Conservation (phyloP, 108 stramenopile species). For the Parmales sp. region DNA sequence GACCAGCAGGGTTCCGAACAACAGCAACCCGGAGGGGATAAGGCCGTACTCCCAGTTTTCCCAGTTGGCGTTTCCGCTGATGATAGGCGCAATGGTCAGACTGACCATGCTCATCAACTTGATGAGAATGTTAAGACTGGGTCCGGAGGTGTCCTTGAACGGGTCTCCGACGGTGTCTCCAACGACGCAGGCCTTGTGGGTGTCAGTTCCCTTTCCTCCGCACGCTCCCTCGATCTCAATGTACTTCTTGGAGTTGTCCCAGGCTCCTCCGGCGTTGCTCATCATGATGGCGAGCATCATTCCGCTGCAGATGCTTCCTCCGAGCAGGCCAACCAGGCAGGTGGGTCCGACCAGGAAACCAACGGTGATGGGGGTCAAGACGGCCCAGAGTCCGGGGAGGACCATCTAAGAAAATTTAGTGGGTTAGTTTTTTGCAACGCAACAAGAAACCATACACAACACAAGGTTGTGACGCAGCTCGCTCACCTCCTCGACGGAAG, state of each 20-base stretch:
- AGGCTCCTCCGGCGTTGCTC: conserved; percentile 91
- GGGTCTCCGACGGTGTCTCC: conserved; percentile 62
- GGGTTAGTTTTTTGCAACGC: too few relatives aligned
- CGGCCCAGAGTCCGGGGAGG: conserved; percentile 57
- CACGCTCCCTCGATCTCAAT: conserved; percentile 62
- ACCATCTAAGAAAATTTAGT: too few relatives aligned
- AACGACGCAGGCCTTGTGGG: conserved; percentile 45
- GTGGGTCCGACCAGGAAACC: conserved; percentile 56
- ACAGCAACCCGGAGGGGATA: background rate
- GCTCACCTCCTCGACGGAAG: conserved; percentile 58
- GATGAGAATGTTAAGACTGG: conserved; percentile 55
- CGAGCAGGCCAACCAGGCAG: conserved; percentile 63
- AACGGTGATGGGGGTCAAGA: conserved; percentile 54
- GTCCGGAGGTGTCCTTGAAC: conserved; percentile 60
- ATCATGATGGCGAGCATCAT: conserved; percentile 91
- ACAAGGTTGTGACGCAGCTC: too few relatives aligned
- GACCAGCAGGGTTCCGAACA: background rate
- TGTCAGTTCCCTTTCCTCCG: conserved; percentile 30
- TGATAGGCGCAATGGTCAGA: conserved; percentile 59
- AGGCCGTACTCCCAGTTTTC: conserved; percentile 18
- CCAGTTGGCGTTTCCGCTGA: conserved; percentile 49
- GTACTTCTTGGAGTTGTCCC: conserved; percentile 96
- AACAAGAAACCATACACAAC: too few relatives aligned
- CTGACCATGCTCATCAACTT: conserved; percentile 79
- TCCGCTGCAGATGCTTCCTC: conserved; percentile 61